Evolutionary conservation across 2,329 filamentous ascomycete species (phyloP).

Genomic region (Cladophialophora bantiana): DNA sequence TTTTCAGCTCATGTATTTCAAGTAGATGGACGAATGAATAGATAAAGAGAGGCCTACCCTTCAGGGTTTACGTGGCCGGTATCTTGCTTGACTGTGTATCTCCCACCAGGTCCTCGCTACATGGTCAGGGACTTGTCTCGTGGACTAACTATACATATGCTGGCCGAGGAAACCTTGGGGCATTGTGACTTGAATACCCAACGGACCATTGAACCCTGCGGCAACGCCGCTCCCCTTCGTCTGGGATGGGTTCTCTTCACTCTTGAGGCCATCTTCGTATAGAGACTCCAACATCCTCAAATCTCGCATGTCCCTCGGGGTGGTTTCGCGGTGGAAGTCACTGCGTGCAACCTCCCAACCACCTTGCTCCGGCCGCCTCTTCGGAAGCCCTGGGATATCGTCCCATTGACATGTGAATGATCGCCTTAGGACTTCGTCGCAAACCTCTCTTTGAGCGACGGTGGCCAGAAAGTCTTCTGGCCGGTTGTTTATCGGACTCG

Average conservation of each 20-base stretch:
- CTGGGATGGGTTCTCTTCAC: background rate
- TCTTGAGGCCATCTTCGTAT: background rate
- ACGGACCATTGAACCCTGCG: background rate
- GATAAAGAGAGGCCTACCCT: no score
- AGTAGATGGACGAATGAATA: no score
- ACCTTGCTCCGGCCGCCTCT: background rate
- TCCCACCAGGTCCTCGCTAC: no score
- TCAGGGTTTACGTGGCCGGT: no score
- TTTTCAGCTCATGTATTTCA: no score
- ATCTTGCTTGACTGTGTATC: no score
- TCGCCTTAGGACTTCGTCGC: constrained; percentile 28
- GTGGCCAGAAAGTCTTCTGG: constrained; percentile 38
- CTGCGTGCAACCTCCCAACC: background rate
- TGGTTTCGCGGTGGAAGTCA: constrained; percentile 21
- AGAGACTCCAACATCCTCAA: constrained; percentile 22
- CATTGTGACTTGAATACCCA: background rate
- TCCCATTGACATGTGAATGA: constrained; percentile 28
- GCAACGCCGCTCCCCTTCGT: background rate
- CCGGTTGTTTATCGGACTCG: constrained; percentile 33
- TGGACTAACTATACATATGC: no score
- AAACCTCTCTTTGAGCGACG: constrained; percentile 25
- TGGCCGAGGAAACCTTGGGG: background rate
- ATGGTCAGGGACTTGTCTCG: no score
- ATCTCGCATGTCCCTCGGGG: constrained; percentile 25
- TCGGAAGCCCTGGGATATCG: constrained; percentile 15